Base-by-base conservation (phyloP, 495 filamentous ascomycete genomes). In the Letharia columbiana region DNA sequence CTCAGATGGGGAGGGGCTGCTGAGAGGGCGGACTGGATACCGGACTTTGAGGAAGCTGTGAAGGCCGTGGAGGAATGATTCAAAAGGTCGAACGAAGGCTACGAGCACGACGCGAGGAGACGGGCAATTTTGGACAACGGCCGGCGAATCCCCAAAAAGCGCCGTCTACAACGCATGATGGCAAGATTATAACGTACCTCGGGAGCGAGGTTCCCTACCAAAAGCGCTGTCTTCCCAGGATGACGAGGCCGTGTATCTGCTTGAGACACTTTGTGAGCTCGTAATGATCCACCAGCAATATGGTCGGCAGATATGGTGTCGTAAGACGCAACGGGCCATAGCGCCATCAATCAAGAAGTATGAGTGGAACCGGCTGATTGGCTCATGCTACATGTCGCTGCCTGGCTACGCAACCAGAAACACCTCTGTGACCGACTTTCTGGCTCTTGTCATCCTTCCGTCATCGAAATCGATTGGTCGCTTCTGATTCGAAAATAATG, bases 21-120 rank as follows among this genome's bases (percentile, higher is more conserved):
- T 37, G 59, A 65, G 18, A 73, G 73, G 17, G 78, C 83, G 31
- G 78, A 81, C 62, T 79, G 85, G 23, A 61, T 84, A 8, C 76
- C 81, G 1, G 71, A 82, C 67, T 83, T 86, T 64, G 72, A 75
- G 54, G 76, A 80, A 52, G 81, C 73, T 13, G 65, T 82, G 12
- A 72, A 69, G 64, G 70, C 70, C 9, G 62, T 83, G 35, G 73
- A 68, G 17, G 65, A 31, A 41, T 35, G 37, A 39, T 17, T 15
- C 35, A 8, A 39, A 28, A 40, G 41, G 11, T n/a, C 17, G 52
- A 15, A 10, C 18, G 23, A 4, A 23, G 31, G 39, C 23, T 41
- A 23, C 45, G 23, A 35, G 31, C 39, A 33, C 9, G 10, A 60
- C 23, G 23, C 11, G 42, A 58, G 28, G 28, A n/a, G 20, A 31